A percentile compares a stretch with the other conserved stretches of the same genome.
phyloP scores from a whole-genome alignment of 768 basidiomycete species.

The Leucocoprinus leucothites region DNA sequence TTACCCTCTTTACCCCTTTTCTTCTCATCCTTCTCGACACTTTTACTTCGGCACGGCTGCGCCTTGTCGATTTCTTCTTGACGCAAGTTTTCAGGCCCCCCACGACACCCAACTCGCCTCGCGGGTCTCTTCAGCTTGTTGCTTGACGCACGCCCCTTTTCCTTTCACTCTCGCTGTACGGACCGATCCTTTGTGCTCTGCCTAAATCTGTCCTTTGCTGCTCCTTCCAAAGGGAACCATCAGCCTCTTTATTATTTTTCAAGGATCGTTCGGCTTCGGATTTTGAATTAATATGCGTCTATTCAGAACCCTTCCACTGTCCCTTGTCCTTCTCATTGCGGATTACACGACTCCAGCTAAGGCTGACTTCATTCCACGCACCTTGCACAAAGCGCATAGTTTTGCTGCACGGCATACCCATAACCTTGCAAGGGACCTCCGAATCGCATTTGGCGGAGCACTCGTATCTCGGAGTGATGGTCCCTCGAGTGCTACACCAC shows the following conservation, averaged over 20 bases:
- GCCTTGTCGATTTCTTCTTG: conserved; percentile 2
- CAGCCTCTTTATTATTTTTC: neutral
- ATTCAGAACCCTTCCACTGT: conserved; percentile 29
- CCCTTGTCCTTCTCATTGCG: conserved; percentile 29
- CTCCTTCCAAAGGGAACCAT: neutral
- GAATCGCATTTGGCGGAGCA: conserved; percentile 57
- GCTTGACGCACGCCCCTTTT: neutral
- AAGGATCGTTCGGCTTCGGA: conserved; percentile 2
- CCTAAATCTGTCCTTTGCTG: neutral
- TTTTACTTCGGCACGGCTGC: conserved; percentile 5
- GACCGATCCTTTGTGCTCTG: neutral
- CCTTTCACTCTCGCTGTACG: neutral
- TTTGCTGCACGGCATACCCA: conserved; percentile 57
- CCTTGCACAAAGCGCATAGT: conserved; percentile 46
- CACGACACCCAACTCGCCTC: neutral
- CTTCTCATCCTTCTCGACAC: neutral
- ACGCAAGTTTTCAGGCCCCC: neutral
- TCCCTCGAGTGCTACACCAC: conserved; percentile 13
- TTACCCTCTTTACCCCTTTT: neutral
- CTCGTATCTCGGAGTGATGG: conserved; percentile 39
- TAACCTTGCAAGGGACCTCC: conserved; percentile 65
- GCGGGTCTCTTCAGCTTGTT: neutral
- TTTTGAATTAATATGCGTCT: conserved; percentile 19
- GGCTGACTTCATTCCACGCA: conserved; percentile 32
- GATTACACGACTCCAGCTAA: conserved; percentile 6